phyloP scores from a whole-genome alignment of 192 early-diverging fungal species.

The Podila verticillata region DNA sequence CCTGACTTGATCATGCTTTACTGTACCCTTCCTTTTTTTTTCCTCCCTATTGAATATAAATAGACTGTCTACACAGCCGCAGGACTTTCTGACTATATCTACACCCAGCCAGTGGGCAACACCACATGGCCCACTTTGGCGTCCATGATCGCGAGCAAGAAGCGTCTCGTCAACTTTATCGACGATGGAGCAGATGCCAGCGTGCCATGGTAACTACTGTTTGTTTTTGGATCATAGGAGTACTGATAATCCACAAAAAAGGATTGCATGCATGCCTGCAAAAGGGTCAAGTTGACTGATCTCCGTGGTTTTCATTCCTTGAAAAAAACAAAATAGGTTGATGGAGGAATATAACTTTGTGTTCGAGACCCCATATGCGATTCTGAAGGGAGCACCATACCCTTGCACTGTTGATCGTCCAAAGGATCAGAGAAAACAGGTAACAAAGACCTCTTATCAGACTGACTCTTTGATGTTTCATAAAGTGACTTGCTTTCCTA shows the following conservation, averaged over 20 bases:
- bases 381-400: slow-evolving; percentile 56
- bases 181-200: slow-evolving; percentile 64
- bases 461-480: neutral
- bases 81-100: slow-evolving; percentile 62
- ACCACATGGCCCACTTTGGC: slow-evolving; percentile 76
- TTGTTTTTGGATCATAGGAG: neutral
- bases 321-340: slow-evolving; percentile 51
- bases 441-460: neutral
- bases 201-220: slow-evolving; percentile 68
- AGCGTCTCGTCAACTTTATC: slow-evolving; percentile 71
- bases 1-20: neutral
- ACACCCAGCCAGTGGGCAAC: slow-evolving; percentile 55
- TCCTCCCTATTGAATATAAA: neutral
- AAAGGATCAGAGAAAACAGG: slow-evolving; percentile 30
- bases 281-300: neutral
- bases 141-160: slow-evolving; percentile 69
- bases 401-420: slow-evolving; percentile 70
- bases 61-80: slow-evolving; percentile 59
- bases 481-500: neutral
- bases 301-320: neutral
- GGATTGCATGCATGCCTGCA: neutral
- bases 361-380: slow-evolving; percentile 78
- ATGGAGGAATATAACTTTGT: slow-evolving; percentile 70
- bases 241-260: neutral
- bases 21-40: neutral